Conservation (phyloP, 2,329 filamentous ascomycete genomes). For the Aspergillus neoniger region DNA sequence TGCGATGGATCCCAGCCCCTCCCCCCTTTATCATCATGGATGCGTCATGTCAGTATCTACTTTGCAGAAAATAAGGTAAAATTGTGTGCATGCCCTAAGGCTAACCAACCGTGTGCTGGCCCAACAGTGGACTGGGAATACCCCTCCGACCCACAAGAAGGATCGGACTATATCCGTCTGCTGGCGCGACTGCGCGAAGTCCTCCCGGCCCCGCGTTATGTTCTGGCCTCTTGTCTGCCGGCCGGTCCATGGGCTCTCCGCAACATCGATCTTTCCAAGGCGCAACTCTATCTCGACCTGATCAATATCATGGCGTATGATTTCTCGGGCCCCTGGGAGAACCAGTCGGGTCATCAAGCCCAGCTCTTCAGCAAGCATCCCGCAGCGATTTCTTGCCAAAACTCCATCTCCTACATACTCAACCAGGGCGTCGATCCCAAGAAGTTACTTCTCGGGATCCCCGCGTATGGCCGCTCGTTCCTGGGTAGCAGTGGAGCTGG, state of each 20-base stretch:
- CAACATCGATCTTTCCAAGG: conserved; percentile 66
- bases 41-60: not conserved
- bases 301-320: conserved; percentile 82
- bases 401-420: conserved; percentile 66
- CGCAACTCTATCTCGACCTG: conserved; percentile 68
- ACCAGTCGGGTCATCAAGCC: conserved; percentile 70
- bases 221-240: conserved; percentile 72
- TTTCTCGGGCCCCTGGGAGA: conserved; percentile 71
- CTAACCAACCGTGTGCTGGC: not conserved
- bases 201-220: conserved; percentile 68
- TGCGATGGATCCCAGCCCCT: conserved; percentile 6
- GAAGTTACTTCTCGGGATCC: conserved; percentile 75
- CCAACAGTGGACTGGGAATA: conserved; percentile 76
- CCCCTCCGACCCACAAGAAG: conserved; percentile 66
- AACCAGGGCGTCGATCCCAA: conserved; percentile 66
- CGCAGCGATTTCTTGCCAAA: conserved; percentile 62
- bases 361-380: conserved; percentile 59
- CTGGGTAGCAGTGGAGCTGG: conserved; percentile 65
- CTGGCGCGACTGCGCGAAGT: conserved; percentile 66
- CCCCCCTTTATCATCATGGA: not conserved
- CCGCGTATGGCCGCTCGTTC: conserved; percentile 75
- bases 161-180: conserved; percentile 69
- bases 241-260: conserved; percentile 66
- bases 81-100: not conserved
- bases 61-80: not conserved